Percentiles rank a stretch among this genome's conserved stretches.
Evolutionary conservation across 208 protist species (phyloP).

Genomic region (Leptomonas seymouri): DNA sequence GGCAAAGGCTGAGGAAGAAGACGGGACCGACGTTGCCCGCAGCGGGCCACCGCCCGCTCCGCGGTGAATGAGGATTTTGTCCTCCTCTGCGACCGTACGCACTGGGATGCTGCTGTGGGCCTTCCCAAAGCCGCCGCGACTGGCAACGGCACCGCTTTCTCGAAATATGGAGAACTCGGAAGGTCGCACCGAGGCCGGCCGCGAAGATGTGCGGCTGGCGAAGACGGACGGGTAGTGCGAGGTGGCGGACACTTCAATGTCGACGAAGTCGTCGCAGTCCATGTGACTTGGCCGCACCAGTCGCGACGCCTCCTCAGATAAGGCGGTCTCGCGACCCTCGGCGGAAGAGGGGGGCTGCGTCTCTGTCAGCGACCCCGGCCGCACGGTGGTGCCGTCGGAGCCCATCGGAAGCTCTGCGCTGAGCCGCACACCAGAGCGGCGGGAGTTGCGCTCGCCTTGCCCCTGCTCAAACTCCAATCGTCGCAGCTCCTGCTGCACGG

Average conservation of each 20-base stretch:
- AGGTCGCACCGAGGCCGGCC: constrained; percentile 41
- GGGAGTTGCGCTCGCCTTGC: constrained; percentile 24
- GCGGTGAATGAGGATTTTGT: constrained; percentile 27
- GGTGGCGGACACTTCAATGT: constrained; percentile 32
- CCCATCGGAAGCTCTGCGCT: constrained; percentile 52
- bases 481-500: constrained; percentile 63
- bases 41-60: background rate
- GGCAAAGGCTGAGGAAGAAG: background rate
- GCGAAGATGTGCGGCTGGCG: constrained; percentile 26
- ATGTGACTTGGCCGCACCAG: constrained; percentile 23
- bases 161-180: constrained; percentile 83
- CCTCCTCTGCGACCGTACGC: constrained; percentile 13
- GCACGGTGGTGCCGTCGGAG: constrained; percentile 24
- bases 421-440: constrained; percentile 73
- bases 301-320: constrained; percentile 20
- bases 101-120: constrained; percentile 16
- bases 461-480: constrained; percentile 37
- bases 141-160: constrained; percentile 39
- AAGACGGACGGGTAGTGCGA: constrained; percentile 30
- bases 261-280: constrained; percentile 21
- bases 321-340: constrained; percentile 21
- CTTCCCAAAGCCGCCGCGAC: constrained; percentile 1
- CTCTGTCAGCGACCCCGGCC: constrained; percentile 9
- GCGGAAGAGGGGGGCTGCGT: constrained; percentile 14
- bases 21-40: constrained; percentile 17